A percentile compares a stretch with the other conserved stretches of the same genome.
These are phyloP conservation scores for Myriosclerotinia curreyana DNA, from an alignment of 2,329 filamentous ascomycete species.

Conservation along the genomic window DNA sequence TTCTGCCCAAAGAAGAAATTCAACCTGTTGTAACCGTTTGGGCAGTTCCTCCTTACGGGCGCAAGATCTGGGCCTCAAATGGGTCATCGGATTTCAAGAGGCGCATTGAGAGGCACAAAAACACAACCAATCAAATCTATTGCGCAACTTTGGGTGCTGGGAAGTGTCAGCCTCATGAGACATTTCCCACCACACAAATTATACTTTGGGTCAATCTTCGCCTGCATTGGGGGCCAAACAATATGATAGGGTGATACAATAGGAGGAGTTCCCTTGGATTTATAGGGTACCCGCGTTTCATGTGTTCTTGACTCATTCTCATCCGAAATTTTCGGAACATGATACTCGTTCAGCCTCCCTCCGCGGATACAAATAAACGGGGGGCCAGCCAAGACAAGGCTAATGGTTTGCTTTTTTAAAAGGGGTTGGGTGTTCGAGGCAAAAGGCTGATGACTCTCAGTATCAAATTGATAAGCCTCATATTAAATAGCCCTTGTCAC, in stretches of 20 bases:
- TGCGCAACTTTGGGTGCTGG: slow-evolving; percentile 17
- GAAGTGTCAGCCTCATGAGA: slow-evolving; percentile 17
- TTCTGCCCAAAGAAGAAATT: slow-evolving; percentile 17
- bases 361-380: slow-evolving; percentile 17
- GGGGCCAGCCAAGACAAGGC: slow-evolving; percentile 4
- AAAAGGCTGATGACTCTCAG: not conserved
- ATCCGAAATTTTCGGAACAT: slow-evolving; percentile 10
- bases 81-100: slow-evolving; percentile 19
- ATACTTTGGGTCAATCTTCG: not conserved
- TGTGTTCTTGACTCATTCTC: slow-evolving; percentile 13
- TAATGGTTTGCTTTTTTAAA: slow-evolving; percentile 1
- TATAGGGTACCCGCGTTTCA: slow-evolving; percentile 15
- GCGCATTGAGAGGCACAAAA: slow-evolving; percentile 15
- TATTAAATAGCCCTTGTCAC: not conserved
- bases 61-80: slow-evolving; percentile 8
- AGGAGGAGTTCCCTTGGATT: not conserved
- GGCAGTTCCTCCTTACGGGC: slow-evolving; percentile 8
- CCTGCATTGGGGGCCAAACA: slow-evolving; percentile 9
- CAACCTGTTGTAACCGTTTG: slow-evolving; percentile 17
- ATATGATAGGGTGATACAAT: slow-evolving; percentile 14
- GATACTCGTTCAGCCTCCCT: slow-evolving; percentile 12
- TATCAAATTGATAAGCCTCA: not conserved
- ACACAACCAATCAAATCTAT: slow-evolving; percentile 9
- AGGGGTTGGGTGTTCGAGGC: not conserved
- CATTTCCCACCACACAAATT: slow-evolving; percentile 13